These are phyloP conservation scores for Teratosphaeria destructans DNA, from an alignment of 2,329 filamentous ascomycete genomes.

Conservation along the genomic window DNA sequence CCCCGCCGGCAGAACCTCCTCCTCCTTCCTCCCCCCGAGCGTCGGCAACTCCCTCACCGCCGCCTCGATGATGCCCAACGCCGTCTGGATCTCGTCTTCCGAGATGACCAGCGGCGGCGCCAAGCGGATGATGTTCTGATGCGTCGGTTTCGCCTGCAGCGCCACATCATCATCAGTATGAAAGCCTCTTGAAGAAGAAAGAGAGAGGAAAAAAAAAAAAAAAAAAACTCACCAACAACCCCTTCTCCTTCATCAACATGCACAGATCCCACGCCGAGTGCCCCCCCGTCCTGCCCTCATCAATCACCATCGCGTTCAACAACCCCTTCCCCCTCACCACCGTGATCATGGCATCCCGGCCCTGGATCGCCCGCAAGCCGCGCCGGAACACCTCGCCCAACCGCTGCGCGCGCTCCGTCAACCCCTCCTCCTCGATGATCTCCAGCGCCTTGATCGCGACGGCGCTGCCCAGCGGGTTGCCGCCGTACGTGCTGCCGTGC, in stretches of 20 bases:
- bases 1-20: constrained; percentile 45
- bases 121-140: constrained; percentile 95
- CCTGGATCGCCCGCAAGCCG: constrained; percentile 60
- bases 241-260: constrained; percentile 90
- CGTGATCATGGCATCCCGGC: constrained; percentile 61
- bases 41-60: constrained; percentile 71
- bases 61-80: constrained; percentile 69
- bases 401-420: constrained; percentile 71
- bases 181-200: too few relatives aligned
- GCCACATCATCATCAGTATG: not conserved
- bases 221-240: constrained; percentile 56
- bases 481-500: constrained; percentile 96
- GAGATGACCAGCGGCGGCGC: constrained; percentile 94
- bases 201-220: too few relatives aligned
- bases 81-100: constrained; percentile 70
- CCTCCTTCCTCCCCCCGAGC: constrained; percentile 43
- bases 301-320: constrained; percentile 91
- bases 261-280: constrained; percentile 94
- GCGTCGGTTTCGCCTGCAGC: constrained; percentile 84
- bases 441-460: constrained; percentile 92
- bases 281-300: constrained; percentile 75
- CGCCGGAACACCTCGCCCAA: constrained; percentile 77
- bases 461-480: constrained; percentile 89
- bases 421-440: constrained; percentile 81
- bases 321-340: constrained; percentile 83